Evolutionary conservation across 2,329 filamentous ascomycete species (phyloP).

Genomic region (Pseudogymnoascus sp.): DNA sequence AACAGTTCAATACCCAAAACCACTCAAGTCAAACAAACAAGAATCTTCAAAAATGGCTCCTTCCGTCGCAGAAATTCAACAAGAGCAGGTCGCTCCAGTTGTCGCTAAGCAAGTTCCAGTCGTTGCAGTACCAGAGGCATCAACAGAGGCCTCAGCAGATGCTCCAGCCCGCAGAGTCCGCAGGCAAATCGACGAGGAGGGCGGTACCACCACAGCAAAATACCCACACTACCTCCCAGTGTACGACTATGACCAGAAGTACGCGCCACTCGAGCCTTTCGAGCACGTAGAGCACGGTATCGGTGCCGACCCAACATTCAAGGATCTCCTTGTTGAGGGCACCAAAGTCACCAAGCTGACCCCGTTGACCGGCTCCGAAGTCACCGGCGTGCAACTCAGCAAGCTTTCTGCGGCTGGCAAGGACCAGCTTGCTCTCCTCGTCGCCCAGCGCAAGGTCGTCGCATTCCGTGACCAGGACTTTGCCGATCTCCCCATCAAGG

Average conservation of each 20-base stretch:
- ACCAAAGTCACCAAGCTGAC: slow-evolving; percentile 53
- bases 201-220: slow-evolving; percentile 27
- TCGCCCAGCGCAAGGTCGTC: slow-evolving; percentile 70
- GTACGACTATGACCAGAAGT: slow-evolving; percentile 57
- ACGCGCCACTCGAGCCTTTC: slow-evolving; percentile 59
- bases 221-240: slow-evolving; percentile 68
- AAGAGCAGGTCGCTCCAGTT: neutral
- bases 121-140: neutral
- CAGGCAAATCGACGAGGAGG: slow-evolving; percentile 19
- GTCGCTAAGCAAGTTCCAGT: neutral
- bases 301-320: slow-evolving; percentile 61
- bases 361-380: slow-evolving; percentile 64
- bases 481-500: slow-evolving; percentile 58
- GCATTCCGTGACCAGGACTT: slow-evolving; percentile 71
- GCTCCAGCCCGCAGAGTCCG: slow-evolving; percentile 12
- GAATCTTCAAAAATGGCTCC: neutral
- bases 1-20: neutral
- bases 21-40: neutral
- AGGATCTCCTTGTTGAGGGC: slow-evolving; percentile 55
- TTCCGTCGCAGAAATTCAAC: slow-evolving; percentile 7
- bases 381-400: slow-evolving; percentile 64
- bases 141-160: neutral
- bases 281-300: slow-evolving; percentile 68
- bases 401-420: slow-evolving; percentile 59
- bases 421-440: slow-evolving; percentile 67